Conservation (phyloP, 257 asterid species). For the Solanum bulbocastanum region DNA sequence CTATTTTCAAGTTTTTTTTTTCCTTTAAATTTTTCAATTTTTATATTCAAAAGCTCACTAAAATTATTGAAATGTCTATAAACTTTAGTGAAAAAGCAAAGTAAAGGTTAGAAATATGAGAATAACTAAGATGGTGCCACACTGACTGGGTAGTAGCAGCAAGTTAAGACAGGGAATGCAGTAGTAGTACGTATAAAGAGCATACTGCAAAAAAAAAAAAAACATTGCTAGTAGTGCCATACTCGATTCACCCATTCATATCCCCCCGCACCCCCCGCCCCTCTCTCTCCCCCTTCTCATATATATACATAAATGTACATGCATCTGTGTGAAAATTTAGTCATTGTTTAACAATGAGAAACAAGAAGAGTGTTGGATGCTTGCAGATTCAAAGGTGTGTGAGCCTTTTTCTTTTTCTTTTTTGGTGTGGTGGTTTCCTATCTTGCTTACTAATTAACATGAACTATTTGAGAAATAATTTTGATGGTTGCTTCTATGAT, state of each 20-base stretch:
- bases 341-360: background rate
- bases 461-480: background rate
- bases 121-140: background rate
- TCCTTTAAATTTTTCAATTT: too few relatives aligned
- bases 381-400: background rate
- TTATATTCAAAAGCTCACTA: too few relatives aligned
- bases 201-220: background rate
- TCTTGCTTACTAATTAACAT: background rate
- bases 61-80: background rate
- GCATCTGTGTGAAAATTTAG: background rate
- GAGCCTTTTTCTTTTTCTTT: background rate
- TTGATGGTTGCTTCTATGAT: background rate
- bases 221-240: background rate
- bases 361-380: background rate
- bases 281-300: background rate
- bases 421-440: background rate
- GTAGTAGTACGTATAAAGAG: background rate
- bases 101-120: background rate
- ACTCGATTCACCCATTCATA: background rate
- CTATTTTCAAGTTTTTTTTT: too few relatives aligned
- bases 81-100: background rate
- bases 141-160: background rate
- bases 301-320: background rate
- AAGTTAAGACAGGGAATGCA: background rate
- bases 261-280: background rate